Evolutionary conservation across 352 stramenopile genomes (phyloP).

Genomic region (Pythium dissotocum): DNA sequence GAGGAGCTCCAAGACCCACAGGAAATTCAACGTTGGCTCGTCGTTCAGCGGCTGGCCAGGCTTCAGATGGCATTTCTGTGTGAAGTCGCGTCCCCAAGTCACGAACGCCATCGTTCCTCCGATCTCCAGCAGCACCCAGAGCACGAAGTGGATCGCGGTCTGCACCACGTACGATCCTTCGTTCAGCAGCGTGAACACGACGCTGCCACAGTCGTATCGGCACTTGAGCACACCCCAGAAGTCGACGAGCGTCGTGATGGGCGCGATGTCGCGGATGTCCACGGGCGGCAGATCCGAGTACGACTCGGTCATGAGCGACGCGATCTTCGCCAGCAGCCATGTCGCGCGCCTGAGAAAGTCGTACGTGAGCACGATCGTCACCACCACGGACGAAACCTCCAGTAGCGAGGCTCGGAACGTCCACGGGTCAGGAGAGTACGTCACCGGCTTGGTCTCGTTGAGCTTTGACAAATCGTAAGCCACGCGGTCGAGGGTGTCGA

Average conservation of each 20-base stretch:
- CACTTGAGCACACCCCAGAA: slow-evolving; percentile 51
- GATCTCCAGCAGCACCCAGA: slow-evolving; percentile 37
- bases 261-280: slow-evolving; percentile 54
- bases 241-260: slow-evolving; percentile 36
- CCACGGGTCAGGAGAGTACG: neutral
- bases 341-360: slow-evolving; percentile 21
- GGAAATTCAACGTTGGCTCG: neutral
- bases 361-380: slow-evolving; percentile 18
- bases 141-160: slow-evolving; percentile 38
- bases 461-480: neutral
- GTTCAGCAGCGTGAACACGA: slow-evolving; percentile 43
- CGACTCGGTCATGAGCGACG: slow-evolving; percentile 58
- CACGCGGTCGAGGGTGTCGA: slow-evolving; percentile 2
- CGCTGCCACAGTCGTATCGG: slow-evolving; percentile 38
- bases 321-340: slow-evolving; percentile 22
- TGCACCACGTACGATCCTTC: slow-evolving; percentile 37
- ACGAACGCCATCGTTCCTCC: slow-evolving; percentile 39
- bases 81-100: slow-evolving; percentile 34
- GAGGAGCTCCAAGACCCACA: neutral
- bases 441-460: neutral
- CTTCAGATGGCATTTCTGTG: slow-evolving; percentile 7
- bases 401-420: slow-evolving; percentile 18
- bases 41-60: neutral
- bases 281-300: slow-evolving; percentile 54
- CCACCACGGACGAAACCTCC: slow-evolving; percentile 10